Evolutionary conservation across 768 basidiomycete species (phyloP).

Genomic region (Termitomyces eurrhizus): DNA sequence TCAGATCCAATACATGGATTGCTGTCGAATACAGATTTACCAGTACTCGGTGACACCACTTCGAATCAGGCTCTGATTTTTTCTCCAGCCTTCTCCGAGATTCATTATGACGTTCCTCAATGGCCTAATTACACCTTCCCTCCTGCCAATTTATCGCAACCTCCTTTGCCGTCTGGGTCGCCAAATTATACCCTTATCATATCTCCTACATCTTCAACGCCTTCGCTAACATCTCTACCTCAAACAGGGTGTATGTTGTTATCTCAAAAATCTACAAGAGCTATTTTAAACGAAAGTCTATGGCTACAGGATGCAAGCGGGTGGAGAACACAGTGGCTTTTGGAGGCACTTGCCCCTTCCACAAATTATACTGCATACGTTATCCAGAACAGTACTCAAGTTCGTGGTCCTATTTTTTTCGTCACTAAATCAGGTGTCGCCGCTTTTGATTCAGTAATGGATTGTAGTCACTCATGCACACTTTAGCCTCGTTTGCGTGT

Average conservation of each 20-base stretch:
- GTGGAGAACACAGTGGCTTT: constrained; percentile 66
- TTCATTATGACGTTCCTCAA: constrained; percentile 29
- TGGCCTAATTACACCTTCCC: constrained; percentile 81
- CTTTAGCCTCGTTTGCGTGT: constrained; percentile 61
- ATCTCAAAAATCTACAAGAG: constrained; percentile 32
- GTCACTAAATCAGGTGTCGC: constrained; percentile 64
- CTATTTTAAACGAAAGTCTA: constrained; percentile 38
- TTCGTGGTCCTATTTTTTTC: constrained; percentile 69
- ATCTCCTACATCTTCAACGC: constrained; percentile 39
- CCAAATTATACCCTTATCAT: constrained; percentile 56
- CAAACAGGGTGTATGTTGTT: constrained; percentile 61
- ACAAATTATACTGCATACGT: constrained; percentile 83
- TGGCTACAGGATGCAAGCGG: constrained; percentile 59
- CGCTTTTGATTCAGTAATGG: neutral
- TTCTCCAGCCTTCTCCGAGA: constrained; percentile 49
- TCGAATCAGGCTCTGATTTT: constrained; percentile 69
- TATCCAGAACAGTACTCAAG: constrained; percentile 48
- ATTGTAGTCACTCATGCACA: neutral
- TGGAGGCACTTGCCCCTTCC: constrained; percentile 51
- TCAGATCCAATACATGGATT: constrained; percentile 48
- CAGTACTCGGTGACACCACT: constrained; percentile 72
- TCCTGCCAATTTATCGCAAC: constrained; percentile 44
- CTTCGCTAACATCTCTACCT: constrained; percentile 36
- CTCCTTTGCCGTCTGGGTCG: constrained; percentile 34
- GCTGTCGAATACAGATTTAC: constrained; percentile 30